Percentiles rank a stretch among this genome's conserved stretches.
These are phyloP conservation scores for Entrophospora sp. DNA, from an alignment of 192 early-diverging fungal species.

Conservation along the genomic window DNA sequence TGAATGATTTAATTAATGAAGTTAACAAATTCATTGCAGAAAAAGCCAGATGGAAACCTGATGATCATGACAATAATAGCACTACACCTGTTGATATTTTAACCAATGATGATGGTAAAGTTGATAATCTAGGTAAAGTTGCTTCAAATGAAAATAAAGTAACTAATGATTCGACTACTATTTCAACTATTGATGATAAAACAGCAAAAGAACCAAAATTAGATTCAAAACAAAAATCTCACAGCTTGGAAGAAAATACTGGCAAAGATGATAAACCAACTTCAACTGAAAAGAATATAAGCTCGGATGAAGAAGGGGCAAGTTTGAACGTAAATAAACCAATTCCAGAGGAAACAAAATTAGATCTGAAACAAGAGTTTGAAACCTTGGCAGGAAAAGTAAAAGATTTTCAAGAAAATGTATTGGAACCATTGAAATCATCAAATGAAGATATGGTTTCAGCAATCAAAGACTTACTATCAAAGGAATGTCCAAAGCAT, in stretches of 20 bases:
- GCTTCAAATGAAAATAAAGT: no score
- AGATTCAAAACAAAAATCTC: background rate
- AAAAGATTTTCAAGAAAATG: conserved; percentile 6
- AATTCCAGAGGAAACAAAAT: background rate
- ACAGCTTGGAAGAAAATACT: background rate
- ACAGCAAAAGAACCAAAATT: no score
- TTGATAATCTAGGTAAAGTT: no score
- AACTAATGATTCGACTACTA: no score
- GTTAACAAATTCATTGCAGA: background rate
- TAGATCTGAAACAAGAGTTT: background rate
- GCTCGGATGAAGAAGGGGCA: no score
- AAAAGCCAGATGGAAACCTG: conserved; percentile 7
- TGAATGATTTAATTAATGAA: background rate
- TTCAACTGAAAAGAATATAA: no score
- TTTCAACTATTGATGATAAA: no score
- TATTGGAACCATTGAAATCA: background rate
- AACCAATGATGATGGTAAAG: no score
- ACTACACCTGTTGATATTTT: no score
- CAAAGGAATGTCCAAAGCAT: background rate
- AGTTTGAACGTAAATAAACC: no score
- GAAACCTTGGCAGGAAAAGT: background rate
- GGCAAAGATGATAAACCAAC: no score
- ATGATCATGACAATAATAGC: no score
- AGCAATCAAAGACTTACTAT: conserved; percentile 1
- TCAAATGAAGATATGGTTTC: background rate